Evolutionary conservation across 1,284 basidiomycete genomes (phyloP), one percentile per base, ranked within the genome.

Genomic region (Ganoderma lingzhi): DNA sequence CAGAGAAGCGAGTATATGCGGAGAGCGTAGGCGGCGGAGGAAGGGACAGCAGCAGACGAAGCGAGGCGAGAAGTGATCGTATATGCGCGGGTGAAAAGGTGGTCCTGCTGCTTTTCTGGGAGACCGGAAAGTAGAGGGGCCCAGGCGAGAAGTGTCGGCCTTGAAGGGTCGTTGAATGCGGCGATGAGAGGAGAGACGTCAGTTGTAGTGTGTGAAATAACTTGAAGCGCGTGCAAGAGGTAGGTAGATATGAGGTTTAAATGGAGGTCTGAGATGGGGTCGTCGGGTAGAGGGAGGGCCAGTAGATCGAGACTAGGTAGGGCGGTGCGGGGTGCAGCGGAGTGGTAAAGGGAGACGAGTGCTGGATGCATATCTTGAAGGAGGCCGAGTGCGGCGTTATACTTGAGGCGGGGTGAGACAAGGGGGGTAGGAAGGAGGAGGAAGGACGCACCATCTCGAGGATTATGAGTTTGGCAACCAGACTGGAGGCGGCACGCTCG

Each of bases 401-500:
- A 85, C 91, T 93, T 28, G 28, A 32, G 9, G 10, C 30, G 67
- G 14, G 37, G 32, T 70, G 70, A 65, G 63, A 48, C 61, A 5
- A 62, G 67, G 37, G 74, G 8, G 58, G 53, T 64, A 17, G 28
- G 28, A 62, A 63, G 37, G 48, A 53, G 63, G 39, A 55, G 35
- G 35, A 32, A 37, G 6, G 66, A 81, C 89, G 67, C 75, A 93
- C 91, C 87, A 91, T 82, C 71, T 92, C 90, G 62, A 93, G 77
- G 37, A 84, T 75, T 19, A 93, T 81, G 0, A 94, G 79, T 76
- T 93, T 93, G 12, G 86, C 88, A 6, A 88, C 76, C 4, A 93
- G 80, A 70, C 88, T 90, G 63, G 85, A 85, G 1, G 90, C 92
- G 0, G 91, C 91, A 51, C 90, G 84, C 78, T 94, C 93, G 3